Evolutionary conservation across 805 yeast genomes (phyloP), one percentile per base, ranked within the genome.

Genomic region (Hanseniaspora singularis): DNA sequence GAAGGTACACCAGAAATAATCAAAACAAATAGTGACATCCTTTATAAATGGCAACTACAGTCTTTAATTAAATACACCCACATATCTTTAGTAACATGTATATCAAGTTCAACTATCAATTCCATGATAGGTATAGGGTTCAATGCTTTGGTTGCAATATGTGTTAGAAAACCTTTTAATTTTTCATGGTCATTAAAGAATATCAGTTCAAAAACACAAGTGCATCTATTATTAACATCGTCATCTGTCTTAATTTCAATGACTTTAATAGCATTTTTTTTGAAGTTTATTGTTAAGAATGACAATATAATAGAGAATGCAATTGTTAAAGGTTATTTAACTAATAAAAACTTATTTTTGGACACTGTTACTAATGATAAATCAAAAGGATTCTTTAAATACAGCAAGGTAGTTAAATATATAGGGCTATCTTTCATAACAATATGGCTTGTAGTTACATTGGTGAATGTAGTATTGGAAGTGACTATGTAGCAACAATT

Each of bases 41-140:
- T 56, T 16, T 38, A 38, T 22, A 48, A 40, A 15, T 40, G 46
- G 33, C 37, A 32, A 22, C 27, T 41, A 5, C 45, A 38, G n/a
- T 41, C 43, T 11, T 61, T 65, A 1, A 54, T 65, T 68, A 95
- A 94, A 1, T 81, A 76, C 67, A 89, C 95, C 1, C 68, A 81
- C 34, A 86, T 92, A 81, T 95, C 97, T 0, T 68, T 88, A 18
- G 81, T 88, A 16, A 96, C 97, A 0, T 88, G 97, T 57, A 76
- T 88, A 54, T 98, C 97, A 0, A 88, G 96, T 0, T 96, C 96
- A 0, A 64, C 89, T 51, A 63, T 94, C 36, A 81, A 89, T 49
- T 65, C 81, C 14, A 67, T 92, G 46, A 67, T 86, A 18, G 95
- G 97, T 0, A 67, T 92, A 51, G 96, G 97, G 0, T 57, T 81